Percentiles rank a stretch among this genome's conserved stretches.
Evolutionary conservation across 2,329 filamentous ascomycete species (phyloP).

Genomic region (Colletotrichum filicis): DNA sequence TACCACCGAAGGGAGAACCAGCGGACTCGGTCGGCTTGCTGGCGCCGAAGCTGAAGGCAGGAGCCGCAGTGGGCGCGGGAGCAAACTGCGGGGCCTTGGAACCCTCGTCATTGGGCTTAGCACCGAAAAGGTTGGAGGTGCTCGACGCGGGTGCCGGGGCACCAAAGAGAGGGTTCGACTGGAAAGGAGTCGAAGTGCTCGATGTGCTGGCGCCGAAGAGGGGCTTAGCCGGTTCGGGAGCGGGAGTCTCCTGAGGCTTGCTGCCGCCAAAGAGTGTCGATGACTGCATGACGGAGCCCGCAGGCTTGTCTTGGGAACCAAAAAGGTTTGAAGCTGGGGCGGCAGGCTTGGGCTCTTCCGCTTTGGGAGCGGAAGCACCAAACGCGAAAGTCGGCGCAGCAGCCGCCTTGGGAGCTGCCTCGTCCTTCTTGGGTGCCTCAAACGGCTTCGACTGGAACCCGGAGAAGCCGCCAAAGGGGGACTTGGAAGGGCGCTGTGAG

Average conservation of each 20-base stretch:
- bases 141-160: constrained; percentile 37
- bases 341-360: constrained; percentile 26
- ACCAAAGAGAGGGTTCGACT: constrained; percentile 36
- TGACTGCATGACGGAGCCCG: constrained; percentile 41
- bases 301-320: constrained; percentile 32
- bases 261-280: constrained; percentile 52
- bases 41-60: constrained; percentile 48
- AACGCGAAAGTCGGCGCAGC: constrained; percentile 33
- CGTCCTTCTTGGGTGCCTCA: constrained; percentile 37
- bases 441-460: constrained; percentile 47
- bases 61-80: constrained; percentile 37
- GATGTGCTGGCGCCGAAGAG: constrained; percentile 37
- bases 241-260: constrained; percentile 45
- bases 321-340: constrained; percentile 42
- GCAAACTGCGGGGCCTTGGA: constrained; percentile 16
- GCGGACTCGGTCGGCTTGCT: constrained; percentile 42
- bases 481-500: constrained; percentile 48
- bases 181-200: constrained; percentile 26
- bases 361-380: constrained; percentile 29
- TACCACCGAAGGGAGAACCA: constrained; percentile 51
- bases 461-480: constrained; percentile 37
- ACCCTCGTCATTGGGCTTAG: constrained; percentile 13
- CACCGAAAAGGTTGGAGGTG: constrained; percentile 45
- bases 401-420: constrained; percentile 23
- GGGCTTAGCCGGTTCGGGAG: constrained; percentile 42